Base-by-base conservation (phyloP, 768 basidiomycete genomes). In the Tephrocybe rancida region DNA sequence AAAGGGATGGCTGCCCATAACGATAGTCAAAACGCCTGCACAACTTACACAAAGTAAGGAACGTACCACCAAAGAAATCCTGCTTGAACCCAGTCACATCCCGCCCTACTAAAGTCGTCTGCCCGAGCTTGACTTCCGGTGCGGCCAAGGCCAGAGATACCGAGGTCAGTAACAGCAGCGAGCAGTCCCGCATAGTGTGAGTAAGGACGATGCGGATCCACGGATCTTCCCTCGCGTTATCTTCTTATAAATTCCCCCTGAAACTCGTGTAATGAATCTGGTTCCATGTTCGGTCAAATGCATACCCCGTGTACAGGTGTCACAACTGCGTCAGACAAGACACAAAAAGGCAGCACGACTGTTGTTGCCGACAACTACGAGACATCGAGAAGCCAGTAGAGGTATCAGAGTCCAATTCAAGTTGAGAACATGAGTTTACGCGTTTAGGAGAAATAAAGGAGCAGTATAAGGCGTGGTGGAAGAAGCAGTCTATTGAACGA, bases 31-130 rank as follows among this genome's bases (percentile, higher is more conserved):
- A 8, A 41, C 21, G 13, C 21, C 8, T 5, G 5, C 18, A 3
- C 21, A 37, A 13, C 13, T 32, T 7, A 6, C 13, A 41, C 9
- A 19, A 41, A 19, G 19, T 41, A 22, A n/a, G 18, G 14, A 24
- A n/a, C 62, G 32, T 48, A 78, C 79, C 78, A 19, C 77, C 77
- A 63, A 78, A 80, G 64, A 79, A 80, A 38, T 78, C 76, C 54
- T 73, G 69, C n/a, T 70, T 64, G 18, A 74, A 56, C 2, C 51
- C 50, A 1, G 73, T 63, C 2, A 74, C 60, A 50, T 68, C 67
- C 19, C 65, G 61, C 18, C 79, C 79, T 14, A 67, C 52, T 35
- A 80, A 47, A 0, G 70, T 73, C 0, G 78, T 77, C 6, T 58
- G 55, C 5, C 76, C 76, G 9, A 80, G 54, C 19, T 67, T 65